These are phyloP conservation scores for Fusarium lyarnte DNA, from an alignment of 2,329 filamentous ascomycete species.

Conservation along the genomic window DNA sequence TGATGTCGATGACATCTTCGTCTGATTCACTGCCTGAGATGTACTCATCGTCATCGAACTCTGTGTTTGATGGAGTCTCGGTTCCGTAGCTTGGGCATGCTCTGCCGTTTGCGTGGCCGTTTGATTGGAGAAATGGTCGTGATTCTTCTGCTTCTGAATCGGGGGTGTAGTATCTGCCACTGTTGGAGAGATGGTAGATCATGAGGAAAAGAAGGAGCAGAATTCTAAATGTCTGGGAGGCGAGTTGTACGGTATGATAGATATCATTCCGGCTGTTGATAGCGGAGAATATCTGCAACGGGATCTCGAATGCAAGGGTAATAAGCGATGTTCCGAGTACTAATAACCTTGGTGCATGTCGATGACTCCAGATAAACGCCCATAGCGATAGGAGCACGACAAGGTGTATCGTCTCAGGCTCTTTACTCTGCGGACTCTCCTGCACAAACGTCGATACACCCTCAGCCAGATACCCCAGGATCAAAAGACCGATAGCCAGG, in stretches of 20 bases:
- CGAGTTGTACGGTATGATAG: background rate
- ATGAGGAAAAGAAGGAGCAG: conserved; percentile 9
- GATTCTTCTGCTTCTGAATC: conserved; percentile 13
- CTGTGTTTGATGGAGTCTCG: background rate
- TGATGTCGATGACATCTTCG: conserved; percentile 39
- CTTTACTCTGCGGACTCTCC: background rate
- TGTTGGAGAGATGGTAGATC: background rate
- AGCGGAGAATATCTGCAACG: background rate
- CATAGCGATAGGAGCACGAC: background rate
- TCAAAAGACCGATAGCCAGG: background rate
- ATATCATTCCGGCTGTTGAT: background rate
- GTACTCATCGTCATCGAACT: background rate
- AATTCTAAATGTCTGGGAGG: conserved; percentile 6
- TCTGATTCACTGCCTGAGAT: conserved; percentile 32
- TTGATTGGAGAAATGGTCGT: conserved; percentile 14
- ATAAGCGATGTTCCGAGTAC: background rate
- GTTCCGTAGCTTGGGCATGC: conserved; percentile 26
- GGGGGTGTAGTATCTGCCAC: background rate
- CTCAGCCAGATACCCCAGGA: conserved; percentile 13
- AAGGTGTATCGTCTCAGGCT: conserved; percentile 8
- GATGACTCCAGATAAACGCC: background rate
- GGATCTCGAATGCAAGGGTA: conserved; percentile 19
- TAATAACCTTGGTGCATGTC: background rate
- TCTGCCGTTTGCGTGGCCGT: background rate
- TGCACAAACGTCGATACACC: background rate